A percentile compares a stretch with the other conserved stretches of the same genome.
phyloP scores from a whole-genome alignment of 805 yeast genomes.

The Ogataea salicorniae region DNA sequence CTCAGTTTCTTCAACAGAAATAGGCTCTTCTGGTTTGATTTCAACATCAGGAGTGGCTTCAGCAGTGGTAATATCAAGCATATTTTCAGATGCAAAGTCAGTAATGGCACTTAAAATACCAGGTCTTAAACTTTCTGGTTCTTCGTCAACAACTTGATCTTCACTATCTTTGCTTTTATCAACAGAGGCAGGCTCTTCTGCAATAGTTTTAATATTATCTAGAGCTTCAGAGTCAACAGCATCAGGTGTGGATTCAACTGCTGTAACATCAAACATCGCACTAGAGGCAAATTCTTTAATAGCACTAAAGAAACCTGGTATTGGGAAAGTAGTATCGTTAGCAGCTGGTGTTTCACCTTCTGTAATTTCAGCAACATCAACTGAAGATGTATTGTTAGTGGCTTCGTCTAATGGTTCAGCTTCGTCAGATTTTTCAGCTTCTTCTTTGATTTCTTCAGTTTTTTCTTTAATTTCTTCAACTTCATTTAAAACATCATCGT shows the following conservation, averaged over 20 bases:
- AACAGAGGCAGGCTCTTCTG: background rate
- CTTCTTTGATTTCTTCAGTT: no score
- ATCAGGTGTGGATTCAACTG: background rate
- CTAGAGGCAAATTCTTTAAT: conserved; percentile 9
- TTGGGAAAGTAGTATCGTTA: background rate
- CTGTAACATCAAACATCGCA: conserved; percentile 13
- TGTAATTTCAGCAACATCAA: no score
- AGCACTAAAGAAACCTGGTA: background rate
- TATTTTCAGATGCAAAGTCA: conserved; percentile 6
- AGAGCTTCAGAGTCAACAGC: background rate
- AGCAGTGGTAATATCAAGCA: conserved; percentile 4
- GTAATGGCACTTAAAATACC: conserved; percentile 1
- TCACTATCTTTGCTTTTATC: background rate
- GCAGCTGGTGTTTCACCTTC: no score
- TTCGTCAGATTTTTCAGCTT: no score
- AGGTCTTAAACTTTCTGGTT: background rate
- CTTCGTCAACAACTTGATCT: background rate
- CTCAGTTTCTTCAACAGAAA: background rate
- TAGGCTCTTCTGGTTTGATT: no score
- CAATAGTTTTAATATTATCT: background rate
- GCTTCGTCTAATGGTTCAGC: no score
- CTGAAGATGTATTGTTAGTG: no score
- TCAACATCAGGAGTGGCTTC: background rate
- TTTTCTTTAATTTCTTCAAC: background rate
- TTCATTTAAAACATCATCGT: background rate